These are phyloP conservation scores for Nitzschia sp. DNA, from an alignment of 108 stramenopile genomes.

Conservation along the genomic window DNA sequence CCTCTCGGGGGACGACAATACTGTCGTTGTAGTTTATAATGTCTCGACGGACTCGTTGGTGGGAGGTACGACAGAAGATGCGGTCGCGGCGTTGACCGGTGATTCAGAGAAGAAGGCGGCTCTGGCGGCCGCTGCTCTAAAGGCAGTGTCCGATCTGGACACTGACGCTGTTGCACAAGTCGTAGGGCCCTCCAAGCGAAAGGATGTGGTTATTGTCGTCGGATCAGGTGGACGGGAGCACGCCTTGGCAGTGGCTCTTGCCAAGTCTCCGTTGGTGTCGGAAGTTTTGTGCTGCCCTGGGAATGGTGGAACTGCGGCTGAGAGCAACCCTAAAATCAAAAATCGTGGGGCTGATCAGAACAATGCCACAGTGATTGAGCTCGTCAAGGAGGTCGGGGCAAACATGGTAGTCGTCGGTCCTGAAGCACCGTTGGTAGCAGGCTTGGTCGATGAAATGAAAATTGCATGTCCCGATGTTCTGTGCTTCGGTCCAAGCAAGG, in stretches of 20 bases:
- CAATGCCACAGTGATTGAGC: conserved; percentile 71
- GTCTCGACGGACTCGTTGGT: conserved; percentile 39
- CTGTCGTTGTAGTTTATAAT: conserved; percentile 66
- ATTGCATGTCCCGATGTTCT: conserved; percentile 79
- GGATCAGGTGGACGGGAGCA: conserved; percentile 89
- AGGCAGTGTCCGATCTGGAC: conserved; percentile 56
- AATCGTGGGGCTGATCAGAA: conserved; percentile 65
- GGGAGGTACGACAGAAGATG: conserved; percentile 29
- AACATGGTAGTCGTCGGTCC: conserved; percentile 96
- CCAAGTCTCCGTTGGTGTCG: conserved; percentile 72
- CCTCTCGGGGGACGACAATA: conserved; percentile 22
- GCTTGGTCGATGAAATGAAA: conserved; percentile 85
- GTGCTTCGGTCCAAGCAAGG: conserved; percentile 93
- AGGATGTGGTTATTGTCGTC: conserved; percentile 80
- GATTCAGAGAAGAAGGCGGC: conserved; percentile 17
- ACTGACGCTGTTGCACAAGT: conserved; percentile 41
- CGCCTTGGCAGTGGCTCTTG: conserved; percentile 81
- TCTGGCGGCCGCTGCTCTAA: conserved; percentile 42
- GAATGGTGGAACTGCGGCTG: conserved; percentile 83
- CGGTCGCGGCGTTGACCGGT: conserved; percentile 35
- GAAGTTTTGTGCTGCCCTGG: conserved; percentile 80
- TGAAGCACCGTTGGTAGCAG: conserved; percentile 95
- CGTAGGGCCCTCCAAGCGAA: conserved; percentile 21
- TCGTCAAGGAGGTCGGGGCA: conserved; percentile 58
- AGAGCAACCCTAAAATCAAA: conserved; percentile 65